phyloP scores from a whole-genome alignment of 139 green algal species.

The Dunaliella primolecta region DNA sequence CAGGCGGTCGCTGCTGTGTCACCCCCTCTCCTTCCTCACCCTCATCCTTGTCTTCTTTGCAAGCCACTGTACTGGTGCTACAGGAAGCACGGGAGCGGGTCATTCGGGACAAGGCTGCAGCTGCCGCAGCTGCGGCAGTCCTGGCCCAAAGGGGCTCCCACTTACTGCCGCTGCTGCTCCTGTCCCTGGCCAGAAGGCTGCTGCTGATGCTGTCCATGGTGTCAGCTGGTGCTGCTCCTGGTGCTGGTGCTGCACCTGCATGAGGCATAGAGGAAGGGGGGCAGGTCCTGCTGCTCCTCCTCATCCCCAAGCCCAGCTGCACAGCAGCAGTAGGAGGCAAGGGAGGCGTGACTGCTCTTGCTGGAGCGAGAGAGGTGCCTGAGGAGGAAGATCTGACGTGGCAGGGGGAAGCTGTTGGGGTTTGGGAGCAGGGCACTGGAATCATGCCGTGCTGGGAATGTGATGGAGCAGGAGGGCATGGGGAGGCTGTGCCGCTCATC shows the following conservation, averaged over 20 bases:
- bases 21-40: no score
- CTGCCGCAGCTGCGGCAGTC: background rate
- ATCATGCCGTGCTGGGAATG: no score
- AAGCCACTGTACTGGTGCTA: background rate
- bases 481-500: background rate
- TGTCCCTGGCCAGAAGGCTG: background rate
- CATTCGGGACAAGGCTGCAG: background rate
- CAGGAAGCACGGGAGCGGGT: background rate
- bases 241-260: background rate
- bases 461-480: background rate
- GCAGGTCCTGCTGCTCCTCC: background rate
- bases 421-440: no score
- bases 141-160: background rate
- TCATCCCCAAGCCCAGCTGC: background rate
- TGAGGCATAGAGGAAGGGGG: background rate
- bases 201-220: background rate
- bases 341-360: background rate
- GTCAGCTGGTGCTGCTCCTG: background rate
- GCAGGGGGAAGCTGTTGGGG: background rate
- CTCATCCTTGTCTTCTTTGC: background rate
- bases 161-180: constrained; percentile 14
- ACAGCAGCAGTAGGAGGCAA: background rate
- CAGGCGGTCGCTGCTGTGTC: background rate
- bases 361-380: background rate
- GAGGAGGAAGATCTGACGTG: background rate